phyloP scores from a whole-genome alignment of 73 alveolate species.

The Stentor coeruleus region DNA sequence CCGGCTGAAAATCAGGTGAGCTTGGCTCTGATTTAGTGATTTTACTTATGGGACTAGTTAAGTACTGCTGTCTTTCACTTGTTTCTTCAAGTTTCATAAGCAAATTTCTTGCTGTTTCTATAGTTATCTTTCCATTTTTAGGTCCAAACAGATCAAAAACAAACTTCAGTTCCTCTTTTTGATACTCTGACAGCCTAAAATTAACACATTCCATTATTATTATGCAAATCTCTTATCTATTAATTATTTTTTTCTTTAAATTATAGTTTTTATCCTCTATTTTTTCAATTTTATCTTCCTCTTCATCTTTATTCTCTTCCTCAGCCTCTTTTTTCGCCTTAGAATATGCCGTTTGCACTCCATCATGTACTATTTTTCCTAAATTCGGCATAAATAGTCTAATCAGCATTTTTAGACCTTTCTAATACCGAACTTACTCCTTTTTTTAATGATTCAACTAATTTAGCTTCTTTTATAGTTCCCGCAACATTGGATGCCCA shows the following conservation, averaged over 20 bases:
- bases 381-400: not conserved
- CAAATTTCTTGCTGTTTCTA: no score
- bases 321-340: not conserved
- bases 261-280: not conserved
- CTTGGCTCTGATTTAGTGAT: no score
- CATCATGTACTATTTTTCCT: not conserved
- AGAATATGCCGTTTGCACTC: conserved; percentile 8
- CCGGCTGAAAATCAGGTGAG: no score
- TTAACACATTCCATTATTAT: no score
- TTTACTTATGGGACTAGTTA: no score
- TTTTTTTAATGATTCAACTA: not conserved
- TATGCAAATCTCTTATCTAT: no score
- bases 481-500: conserved; percentile 21
- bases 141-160: no score
- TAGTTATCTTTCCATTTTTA: no score
- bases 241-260: not conserved
- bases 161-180: no score
- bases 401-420: not conserved
- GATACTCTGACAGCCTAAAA: no score
- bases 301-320: not conserved
- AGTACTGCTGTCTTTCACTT: no score
- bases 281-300: not conserved
- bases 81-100: no score
- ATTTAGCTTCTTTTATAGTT: conserved; percentile 5
- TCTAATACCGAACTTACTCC: conserved; percentile 9